Percentiles rank a stretch among this genome's conserved stretches.
These are phyloP conservation scores for Candolleomyces aberdarensis DNA, from an alignment of 768 basidiomycete species.

Conservation along the genomic window DNA sequence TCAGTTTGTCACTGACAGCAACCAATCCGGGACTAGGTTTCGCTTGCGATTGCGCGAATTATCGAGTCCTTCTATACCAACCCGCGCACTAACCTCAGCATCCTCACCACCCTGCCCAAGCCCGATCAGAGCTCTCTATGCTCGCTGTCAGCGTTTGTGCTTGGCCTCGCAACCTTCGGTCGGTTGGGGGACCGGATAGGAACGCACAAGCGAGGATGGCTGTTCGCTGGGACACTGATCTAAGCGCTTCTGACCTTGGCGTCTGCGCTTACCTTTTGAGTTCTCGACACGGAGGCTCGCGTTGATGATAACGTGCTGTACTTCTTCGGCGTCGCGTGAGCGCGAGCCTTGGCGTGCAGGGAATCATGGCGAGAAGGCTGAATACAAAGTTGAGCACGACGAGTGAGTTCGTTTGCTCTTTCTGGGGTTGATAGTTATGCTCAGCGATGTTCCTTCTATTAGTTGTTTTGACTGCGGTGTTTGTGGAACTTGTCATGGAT, in stretches of 20 bases:
- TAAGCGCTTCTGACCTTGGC: conserved; percentile 6
- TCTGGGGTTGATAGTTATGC: not conserved
- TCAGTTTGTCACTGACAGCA: not conserved
- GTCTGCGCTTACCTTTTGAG: conserved; percentile 36
- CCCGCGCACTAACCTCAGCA: not conserved
- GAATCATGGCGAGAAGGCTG: conserved; percentile 10
- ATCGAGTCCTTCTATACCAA: too few relatives aligned
- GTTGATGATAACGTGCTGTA: conserved; percentile 26
- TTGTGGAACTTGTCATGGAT: conserved; percentile 78
- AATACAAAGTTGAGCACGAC: conserved; percentile 8
- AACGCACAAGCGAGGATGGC: conserved; percentile 10
- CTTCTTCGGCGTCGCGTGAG: conserved; percentile 10
- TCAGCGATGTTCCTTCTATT: not conserved
- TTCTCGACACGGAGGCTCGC: conserved; percentile 54
- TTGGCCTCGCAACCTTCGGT: conserved; percentile 4
- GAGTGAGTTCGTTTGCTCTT: conserved; percentile 1
- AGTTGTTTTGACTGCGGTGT: conserved; percentile 64
- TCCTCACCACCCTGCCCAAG: not conserved
- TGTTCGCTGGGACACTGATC: conserved; percentile 8
- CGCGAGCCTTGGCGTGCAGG: conserved; percentile 11
- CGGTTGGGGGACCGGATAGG: conserved; percentile 7
- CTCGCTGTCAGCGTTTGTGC: conserved; percentile 3
- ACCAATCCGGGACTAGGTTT: not conserved
- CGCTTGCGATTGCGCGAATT: too few relatives aligned
- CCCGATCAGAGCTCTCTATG: not conserved